Evolutionary conservation across 192 early-diverging fungal species (phyloP), one percentile per base, ranked within the genome.

Genomic region (Phlyctochytrium arcticum): DNA sequence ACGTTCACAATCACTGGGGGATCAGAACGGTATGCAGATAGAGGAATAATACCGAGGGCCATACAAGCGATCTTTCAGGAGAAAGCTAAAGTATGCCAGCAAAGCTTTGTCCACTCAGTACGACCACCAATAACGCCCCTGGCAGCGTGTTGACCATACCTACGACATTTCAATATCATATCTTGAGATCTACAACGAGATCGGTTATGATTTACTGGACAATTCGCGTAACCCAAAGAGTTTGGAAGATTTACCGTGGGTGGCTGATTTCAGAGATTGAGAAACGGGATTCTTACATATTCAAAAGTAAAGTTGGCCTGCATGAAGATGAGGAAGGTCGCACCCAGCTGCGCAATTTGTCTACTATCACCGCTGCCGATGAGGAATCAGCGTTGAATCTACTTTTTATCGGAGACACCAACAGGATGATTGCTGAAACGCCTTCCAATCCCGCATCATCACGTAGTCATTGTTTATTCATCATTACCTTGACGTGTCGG

Each of bases 1-100:
- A 86, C 85, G n/a, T 86, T 83, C 48, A 86, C 85, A 36, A 86
- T 86, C 37, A 86, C 83, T 3, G 85, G 85, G 12, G 85, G 85
- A 6, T 78, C 85, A 3, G 82, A 82, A 57, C 62, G 74, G 36
- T 86, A 86, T 63, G 62, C 74, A 15, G 85, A 86, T 57, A 62
- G 85, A 27, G 85, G 85, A 29, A 42, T 86, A 37, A 86, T 86
- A 54, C 85, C 85, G 7, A 68, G 85, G 17, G 74, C 80, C 19
- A 51, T 86, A 37, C 83, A 86, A 62, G 79, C 66, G 54, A 79
- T 86, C 4, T 86, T 82, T 67, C 72, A 76, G 49, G 73, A 83
- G 54, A 70, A 69, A 8, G 46, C 77, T 64, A 73, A 71, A 58
- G 78, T 75, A 36, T 24, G 30, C 12, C 30, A 12, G 61, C 50